Base-by-base conservation (phyloP, 345 rosid species). In the Syzygium oleosum region DNA sequence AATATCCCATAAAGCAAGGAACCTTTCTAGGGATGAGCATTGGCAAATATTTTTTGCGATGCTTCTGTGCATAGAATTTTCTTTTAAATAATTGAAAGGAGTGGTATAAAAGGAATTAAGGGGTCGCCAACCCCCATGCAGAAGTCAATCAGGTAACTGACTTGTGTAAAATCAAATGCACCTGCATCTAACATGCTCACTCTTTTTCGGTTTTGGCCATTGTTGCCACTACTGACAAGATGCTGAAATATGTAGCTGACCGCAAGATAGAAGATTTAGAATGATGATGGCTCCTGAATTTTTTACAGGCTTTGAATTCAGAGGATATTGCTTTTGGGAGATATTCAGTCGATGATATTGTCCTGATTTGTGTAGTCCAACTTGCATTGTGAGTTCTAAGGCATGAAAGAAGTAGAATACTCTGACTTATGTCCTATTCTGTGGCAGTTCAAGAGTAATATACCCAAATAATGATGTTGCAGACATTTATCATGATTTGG, bases 401-500 rank as follows among this genome's bases (percentile, higher is more conserved):
- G 58, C n/a, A 53, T 25, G 46, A 22, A 52, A 85, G 77, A 21
- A 63, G 25, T 59, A 22, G 43, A 53, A 31, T 52, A 86, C 84
- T 88, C 54, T 1, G 51, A 9, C 51, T 9, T 52, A 77, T 31
- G 38, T 58, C 43, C 85, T 51, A 88, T 90, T 84, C 88, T 87
- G 86, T 90, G 89, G 92, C 93, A 94, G 99, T 85, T 95, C 95
- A 52, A 91, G 95, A 89, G 95, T 92, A 46, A 92, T 91, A 88
- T 96, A 93, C 92, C 99, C 98, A 4, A 86, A 86, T 85, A 96
- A 96, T 92, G 98, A 93, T 86, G 88, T 93, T 87, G 91, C 94
- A 6, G 87, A 95, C 58, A 94, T 94, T 86, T 96, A 90, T 89
- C 94, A 92, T 89, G 94, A 92, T 88, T 89, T 94, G 91, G 99